These are phyloP conservation scores for Suillus tomentosus DNA, from an alignment of 768 basidiomycete genomes.

Conservation along the genomic window DNA sequence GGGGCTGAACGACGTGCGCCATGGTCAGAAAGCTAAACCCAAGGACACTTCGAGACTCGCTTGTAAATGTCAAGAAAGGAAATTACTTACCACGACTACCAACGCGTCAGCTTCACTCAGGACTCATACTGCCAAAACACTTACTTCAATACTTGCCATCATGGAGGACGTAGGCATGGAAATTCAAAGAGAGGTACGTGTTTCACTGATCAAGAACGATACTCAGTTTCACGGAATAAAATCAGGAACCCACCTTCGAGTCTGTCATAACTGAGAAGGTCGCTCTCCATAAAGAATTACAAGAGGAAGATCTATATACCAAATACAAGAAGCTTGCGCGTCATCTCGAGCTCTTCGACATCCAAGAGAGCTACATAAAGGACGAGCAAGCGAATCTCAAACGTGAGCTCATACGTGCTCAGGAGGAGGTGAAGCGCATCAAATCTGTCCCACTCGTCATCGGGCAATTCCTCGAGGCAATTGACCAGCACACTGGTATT, in stretches of 20 bases:
- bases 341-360: slow-evolving; percentile 93
- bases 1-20: slow-evolving; percentile 81
- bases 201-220: neutral
- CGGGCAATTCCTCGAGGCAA: slow-evolving; percentile 98
- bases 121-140: slow-evolving; percentile 14
- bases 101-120: slow-evolving; percentile 31
- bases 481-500: slow-evolving; percentile 96
- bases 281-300: slow-evolving; percentile 81
- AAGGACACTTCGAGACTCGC: neutral
- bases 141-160: slow-evolving; percentile 22
- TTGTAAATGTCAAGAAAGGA: slow-evolving; percentile 22
- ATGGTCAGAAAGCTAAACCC: slow-evolving; percentile 39
- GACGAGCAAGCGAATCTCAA: slow-evolving; percentile 98
- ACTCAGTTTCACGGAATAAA: slow-evolving; percentile 12
- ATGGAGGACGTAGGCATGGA: slow-evolving; percentile 95
- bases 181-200: slow-evolving; percentile 72
- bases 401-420: slow-evolving; percentile 95
- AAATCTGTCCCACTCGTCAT: slow-evolving; percentile 98
- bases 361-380: slow-evolving; percentile 96
- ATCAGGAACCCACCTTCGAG: slow-evolving; percentile 87
- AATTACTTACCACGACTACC: slow-evolving; percentile 31
- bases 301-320: slow-evolving; percentile 91
- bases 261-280: slow-evolving; percentile 88
- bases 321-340: slow-evolving; percentile 97
- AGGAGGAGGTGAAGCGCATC: slow-evolving; percentile 99